Evolutionary conservation across 2,329 filamentous ascomycete species (phyloP).

Genomic region (Cladosporium oxysporum): DNA sequence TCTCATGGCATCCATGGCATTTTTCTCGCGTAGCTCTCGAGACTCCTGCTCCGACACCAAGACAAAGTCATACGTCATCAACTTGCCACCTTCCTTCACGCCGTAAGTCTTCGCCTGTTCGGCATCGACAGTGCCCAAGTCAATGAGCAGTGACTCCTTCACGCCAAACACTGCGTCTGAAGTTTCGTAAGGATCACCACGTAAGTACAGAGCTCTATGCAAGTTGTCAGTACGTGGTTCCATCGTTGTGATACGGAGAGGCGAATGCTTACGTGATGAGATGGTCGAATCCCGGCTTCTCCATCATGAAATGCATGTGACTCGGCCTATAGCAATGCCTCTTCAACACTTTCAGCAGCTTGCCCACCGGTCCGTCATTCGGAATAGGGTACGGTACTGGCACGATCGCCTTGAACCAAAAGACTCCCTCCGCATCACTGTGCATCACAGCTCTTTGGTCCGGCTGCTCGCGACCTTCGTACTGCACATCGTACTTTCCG

Average conservation of each 20-base stretch:
- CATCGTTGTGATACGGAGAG: background rate
- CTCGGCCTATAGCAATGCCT: constrained; percentile 76
- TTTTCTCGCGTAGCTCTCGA: constrained; percentile 63
- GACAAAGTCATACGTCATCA: constrained; percentile 68
- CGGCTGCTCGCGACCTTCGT: constrained; percentile 62
- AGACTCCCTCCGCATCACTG: constrained; percentile 69
- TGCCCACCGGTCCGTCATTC: constrained; percentile 79
- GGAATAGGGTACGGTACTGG: constrained; percentile 86
- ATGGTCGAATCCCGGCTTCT: constrained; percentile 74
- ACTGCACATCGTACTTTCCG: constrained; percentile 83
- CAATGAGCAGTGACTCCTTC: constrained; percentile 75
- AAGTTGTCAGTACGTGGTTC: constrained; percentile 20
- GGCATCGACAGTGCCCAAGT: constrained; percentile 56
- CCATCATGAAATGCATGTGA: constrained; percentile 89
- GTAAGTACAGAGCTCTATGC: constrained; percentile 73
- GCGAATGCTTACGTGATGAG: constrained; percentile 70
- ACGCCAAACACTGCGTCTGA: constrained; percentile 86
- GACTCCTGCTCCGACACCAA: constrained; percentile 72
- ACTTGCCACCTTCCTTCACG: constrained; percentile 62
- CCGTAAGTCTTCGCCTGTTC: constrained; percentile 61
- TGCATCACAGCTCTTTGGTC: constrained; percentile 72
- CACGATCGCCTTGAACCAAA: constrained; percentile 84
- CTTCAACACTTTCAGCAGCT: constrained; percentile 64
- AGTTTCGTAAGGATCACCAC: constrained; percentile 77
- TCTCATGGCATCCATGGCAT: constrained; percentile 67